Evolutionary conservation across 306 rosid genomes (phyloP).

Genomic region (Quercus wislizeni): DNA sequence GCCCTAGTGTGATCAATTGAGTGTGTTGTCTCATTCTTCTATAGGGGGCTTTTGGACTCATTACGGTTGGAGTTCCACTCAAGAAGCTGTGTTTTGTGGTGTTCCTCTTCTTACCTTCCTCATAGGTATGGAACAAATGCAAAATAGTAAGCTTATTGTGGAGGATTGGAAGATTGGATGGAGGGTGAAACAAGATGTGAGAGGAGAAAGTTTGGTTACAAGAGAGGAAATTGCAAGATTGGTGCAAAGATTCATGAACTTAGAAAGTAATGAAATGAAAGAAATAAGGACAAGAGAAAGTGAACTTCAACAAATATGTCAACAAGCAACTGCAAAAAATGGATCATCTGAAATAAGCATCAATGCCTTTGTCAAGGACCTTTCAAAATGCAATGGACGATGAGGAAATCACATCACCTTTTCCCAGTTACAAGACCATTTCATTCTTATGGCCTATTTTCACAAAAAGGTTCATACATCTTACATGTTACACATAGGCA

Average conservation of each 20-base stretch:
- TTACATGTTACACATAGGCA: too few species aligned
- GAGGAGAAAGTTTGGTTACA: slow-evolving; percentile 27
- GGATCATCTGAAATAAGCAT: slow-evolving; percentile 43
- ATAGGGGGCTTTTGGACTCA: slow-evolving; percentile 59
- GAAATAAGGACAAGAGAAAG: slow-evolving; percentile 37
- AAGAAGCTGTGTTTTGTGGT: slow-evolving; percentile 52
- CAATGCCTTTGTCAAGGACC: slow-evolving; percentile 28
- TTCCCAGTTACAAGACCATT: too few species aligned
- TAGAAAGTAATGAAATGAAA: slow-evolving; percentile 28
- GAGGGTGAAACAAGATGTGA: slow-evolving; percentile 40
- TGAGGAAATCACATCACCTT: too few species aligned
- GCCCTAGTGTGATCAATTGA: slow-evolving; percentile 64
- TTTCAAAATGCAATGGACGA: neutral
- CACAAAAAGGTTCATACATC: too few species aligned
- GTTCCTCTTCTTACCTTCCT: slow-evolving; percentile 55
- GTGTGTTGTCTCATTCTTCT: slow-evolving; percentile 44
- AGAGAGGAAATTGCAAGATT: slow-evolving; percentile 31
- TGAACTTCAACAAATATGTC: slow-evolving; percentile 29
- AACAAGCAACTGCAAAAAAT: slow-evolving; percentile 24
- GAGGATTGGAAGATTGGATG: slow-evolving; percentile 61
- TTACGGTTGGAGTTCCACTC: slow-evolving; percentile 60
- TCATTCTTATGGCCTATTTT: too few species aligned
- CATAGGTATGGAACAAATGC: slow-evolving; percentile 39
- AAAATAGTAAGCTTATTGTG: slow-evolving; percentile 33
- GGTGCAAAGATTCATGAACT: slow-evolving; percentile 40